These are phyloP conservation scores for Sextonia rubra DNA, from an alignment of 164 flowering plant species.

Conservation along the genomic window DNA sequence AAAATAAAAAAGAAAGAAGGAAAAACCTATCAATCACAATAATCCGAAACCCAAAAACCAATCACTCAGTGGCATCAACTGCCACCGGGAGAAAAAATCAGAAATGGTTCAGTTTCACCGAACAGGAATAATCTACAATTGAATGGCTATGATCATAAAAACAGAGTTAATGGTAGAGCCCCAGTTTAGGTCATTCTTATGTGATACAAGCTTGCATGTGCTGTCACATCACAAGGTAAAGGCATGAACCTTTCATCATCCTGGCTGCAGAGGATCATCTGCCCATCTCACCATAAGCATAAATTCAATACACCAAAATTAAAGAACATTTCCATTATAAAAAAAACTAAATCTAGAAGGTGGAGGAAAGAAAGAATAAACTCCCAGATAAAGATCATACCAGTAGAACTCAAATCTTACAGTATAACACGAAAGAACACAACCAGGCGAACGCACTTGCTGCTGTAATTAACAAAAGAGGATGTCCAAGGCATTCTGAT, in stretches of 20 bases:
- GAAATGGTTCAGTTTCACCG: neutral
- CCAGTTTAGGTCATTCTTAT: no score
- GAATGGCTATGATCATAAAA: no score
- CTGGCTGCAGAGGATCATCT: no score
- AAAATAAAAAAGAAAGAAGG: no score
- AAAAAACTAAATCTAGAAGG: neutral
- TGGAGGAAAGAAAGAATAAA: neutral
- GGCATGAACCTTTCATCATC: no score
- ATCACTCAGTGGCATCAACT: neutral
- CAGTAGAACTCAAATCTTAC: slow-evolving; percentile 13
- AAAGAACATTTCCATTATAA: no score
- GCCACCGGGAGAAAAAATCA: neutral
- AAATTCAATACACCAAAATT: no score
- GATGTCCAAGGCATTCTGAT: slow-evolving; percentile 20
- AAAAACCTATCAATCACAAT: no score
- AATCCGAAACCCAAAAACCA: neutral
- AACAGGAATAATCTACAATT: neutral
- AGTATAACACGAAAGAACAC: slow-evolving; percentile 27
- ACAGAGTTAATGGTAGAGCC: no score
- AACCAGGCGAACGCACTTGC: slow-evolving; percentile 16
- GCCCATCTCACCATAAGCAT: no score
- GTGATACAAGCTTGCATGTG: no score
- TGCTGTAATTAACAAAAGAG: slow-evolving; percentile 14
- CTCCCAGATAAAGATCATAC: slow-evolving; percentile 1
- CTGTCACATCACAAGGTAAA: no score